A percentile compares a stretch with the other conserved stretches of the same genome.
phyloP scores from a whole-genome alignment of 768 basidiomycete species.

The Mycena maculata region DNA sequence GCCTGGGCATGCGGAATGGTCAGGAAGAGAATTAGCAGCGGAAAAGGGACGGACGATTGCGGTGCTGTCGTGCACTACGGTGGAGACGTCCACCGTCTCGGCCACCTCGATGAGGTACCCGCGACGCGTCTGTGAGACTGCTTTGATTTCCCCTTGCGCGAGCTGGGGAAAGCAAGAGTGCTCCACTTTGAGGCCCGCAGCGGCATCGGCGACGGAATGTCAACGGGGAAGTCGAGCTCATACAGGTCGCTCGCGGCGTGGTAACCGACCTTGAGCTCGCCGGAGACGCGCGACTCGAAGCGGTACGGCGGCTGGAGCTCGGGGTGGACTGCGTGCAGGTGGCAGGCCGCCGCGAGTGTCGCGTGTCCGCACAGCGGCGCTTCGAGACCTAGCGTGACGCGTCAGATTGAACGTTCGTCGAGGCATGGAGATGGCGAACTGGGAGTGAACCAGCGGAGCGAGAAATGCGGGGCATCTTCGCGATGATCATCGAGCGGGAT shows the following conservation, averaged over 20 bases:
- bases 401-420: not conserved
- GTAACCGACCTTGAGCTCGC: constrained; percentile 28
- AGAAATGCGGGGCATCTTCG: constrained; percentile 29
- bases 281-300: constrained; percentile 28
- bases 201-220: constrained; percentile 18
- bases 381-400: constrained; percentile 16
- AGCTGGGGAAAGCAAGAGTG: constrained; percentile 28
- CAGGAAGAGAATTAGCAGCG: not conserved
- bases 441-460: constrained; percentile 32
- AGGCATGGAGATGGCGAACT: not conserved
- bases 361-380: constrained; percentile 33
- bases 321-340: constrained; percentile 19
- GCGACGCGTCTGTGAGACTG: constrained; percentile 10
- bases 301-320: constrained; percentile 32
- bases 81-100: constrained; percentile 26
- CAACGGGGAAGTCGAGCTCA: constrained; percentile 32
- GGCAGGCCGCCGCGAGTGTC: constrained; percentile 28
- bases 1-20: constrained; percentile 5
- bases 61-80: constrained; percentile 6
- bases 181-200: constrained; percentile 11
- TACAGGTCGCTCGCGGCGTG: constrained; percentile 19
- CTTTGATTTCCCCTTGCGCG: constrained; percentile 21
- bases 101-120: constrained; percentile 28
- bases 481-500: constrained; percentile 30
- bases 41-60: constrained; percentile 19